Conservation (phyloP, 176 grass and related monocot genomes). For the Triticum monococcum region DNA sequence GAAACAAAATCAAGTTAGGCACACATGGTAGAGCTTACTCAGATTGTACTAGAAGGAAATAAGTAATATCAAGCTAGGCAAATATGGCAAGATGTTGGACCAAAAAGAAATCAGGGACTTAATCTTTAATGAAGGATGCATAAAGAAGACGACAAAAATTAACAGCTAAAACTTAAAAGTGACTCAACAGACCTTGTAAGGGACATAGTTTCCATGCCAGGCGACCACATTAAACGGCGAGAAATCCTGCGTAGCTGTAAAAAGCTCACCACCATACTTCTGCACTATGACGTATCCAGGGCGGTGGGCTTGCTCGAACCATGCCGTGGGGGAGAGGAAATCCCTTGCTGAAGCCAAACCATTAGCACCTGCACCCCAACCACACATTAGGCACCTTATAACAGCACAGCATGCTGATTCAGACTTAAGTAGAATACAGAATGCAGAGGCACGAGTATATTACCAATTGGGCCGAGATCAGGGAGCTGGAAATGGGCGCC, state of each 20-base stretch:
- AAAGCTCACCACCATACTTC: constrained; percentile 86
- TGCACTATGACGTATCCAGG: constrained; percentile 77
- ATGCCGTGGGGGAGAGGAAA: constrained; percentile 81
- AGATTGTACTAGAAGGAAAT: constrained; percentile 77
- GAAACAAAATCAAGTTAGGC: not conserved
- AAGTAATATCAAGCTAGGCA: too few relatives aligned
- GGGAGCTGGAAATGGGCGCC: constrained; percentile 90
- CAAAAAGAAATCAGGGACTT: too few relatives aligned
- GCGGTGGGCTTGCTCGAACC: constrained; percentile 66
- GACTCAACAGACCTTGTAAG: constrained; percentile 61
- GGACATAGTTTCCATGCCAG: constrained; percentile 97
- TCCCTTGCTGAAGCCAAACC: constrained; percentile 81
- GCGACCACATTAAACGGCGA: constrained; percentile 94
- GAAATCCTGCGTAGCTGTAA: constrained; percentile 89
- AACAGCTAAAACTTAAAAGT: too few relatives aligned
- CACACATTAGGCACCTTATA: not conserved
- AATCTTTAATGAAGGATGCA: too few relatives aligned
- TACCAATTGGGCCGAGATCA: constrained; percentile 96
- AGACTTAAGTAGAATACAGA: not conserved
- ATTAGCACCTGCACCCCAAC: constrained; percentile 63
- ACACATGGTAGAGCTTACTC: constrained; percentile 45
- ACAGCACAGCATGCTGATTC: not conserved
- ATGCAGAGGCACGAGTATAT: not conserved
- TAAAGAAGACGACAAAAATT: too few relatives aligned
- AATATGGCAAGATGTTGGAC: not conserved